Evolutionary conservation across 2,329 filamentous ascomycete genomes (phyloP).

Genomic region (Hysterium pulicare): DNA sequence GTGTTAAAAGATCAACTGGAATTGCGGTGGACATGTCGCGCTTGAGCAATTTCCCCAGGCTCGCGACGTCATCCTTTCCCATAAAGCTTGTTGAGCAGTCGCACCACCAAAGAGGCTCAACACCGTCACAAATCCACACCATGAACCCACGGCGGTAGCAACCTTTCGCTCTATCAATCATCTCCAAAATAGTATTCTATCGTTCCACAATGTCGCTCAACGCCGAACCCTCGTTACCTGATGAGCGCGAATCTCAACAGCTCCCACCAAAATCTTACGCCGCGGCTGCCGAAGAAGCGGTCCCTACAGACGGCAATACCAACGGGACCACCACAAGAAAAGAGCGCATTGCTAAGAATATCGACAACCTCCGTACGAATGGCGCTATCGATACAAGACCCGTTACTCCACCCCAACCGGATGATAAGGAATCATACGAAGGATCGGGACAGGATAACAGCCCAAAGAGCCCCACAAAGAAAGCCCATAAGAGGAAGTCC

Average conservation of each 20-base stretch:
- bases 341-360: slow-evolving; percentile 11
- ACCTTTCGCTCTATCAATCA: too few relatives aligned
- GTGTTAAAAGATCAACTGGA: too few relatives aligned
- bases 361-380: slow-evolving; percentile 8
- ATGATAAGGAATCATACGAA: slow-evolving; percentile 24
- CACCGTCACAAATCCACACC: too few relatives aligned
- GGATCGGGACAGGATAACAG: slow-evolving; percentile 30
- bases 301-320: slow-evolving; percentile 23
- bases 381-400: slow-evolving; percentile 10
- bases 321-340: slow-evolving; percentile 6
- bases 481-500: slow-evolving; percentile 28
- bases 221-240: slow-evolving; percentile 39
- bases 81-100: too few relatives aligned
- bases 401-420: slow-evolving; percentile 7
- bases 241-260: slow-evolving; percentile 36
- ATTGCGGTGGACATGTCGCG: too few relatives aligned
- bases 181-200: too few relatives aligned
- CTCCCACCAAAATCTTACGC: slow-evolving; percentile 44
- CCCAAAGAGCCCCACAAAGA: slow-evolving; percentile 29
- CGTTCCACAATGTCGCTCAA: slow-evolving; percentile 43
- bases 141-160: too few relatives aligned
- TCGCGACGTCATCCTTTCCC: too few relatives aligned
- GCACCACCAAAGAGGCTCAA: too few relatives aligned
- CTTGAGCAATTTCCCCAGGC: too few relatives aligned
- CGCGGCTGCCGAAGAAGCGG: slow-evolving; percentile 38